phyloP scores from a whole-genome alignment of 2,329 filamentous ascomycete genomes.

The Trichoderma afroharzianum region DNA sequence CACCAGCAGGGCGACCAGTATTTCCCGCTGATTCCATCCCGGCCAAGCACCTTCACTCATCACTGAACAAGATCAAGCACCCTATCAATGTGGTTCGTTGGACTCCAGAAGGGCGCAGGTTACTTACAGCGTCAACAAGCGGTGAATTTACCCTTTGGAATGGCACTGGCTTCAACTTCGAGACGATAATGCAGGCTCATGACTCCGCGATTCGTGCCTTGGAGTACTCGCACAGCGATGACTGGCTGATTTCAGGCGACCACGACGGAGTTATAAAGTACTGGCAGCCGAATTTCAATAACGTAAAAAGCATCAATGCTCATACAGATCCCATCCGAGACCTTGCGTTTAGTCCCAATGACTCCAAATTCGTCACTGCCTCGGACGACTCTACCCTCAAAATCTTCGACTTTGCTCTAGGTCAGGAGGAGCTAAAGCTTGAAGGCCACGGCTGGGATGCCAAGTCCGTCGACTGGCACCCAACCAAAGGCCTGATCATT shows the following conservation, averaged over 20 bases:
- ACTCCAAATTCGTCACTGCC: conserved; percentile 93
- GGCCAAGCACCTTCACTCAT: conserved; percentile 95
- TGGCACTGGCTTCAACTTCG: conserved; percentile 97
- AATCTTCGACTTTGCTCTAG: conserved; percentile 92
- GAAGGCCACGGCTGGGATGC: conserved; percentile 98
- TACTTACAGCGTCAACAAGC: conserved; percentile 91
- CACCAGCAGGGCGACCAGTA: conserved; percentile 70
- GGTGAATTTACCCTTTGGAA: conserved; percentile 99
- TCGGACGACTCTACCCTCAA: conserved; percentile 91
- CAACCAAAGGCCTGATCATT: conserved; percentile 86
- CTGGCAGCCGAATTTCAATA: conserved; percentile 99
- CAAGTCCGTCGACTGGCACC: conserved; percentile 97
- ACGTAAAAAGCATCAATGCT: conserved; percentile 89
- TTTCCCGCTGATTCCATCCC: conserved; percentile 83
- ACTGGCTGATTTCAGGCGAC: conserved; percentile 95
- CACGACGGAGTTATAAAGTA: conserved; percentile 96
- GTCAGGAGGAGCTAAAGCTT: conserved; percentile 76
- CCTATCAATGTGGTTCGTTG: conserved; percentile 95
- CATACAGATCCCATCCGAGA: conserved; percentile 89
- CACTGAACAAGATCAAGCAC: conserved; percentile 95
- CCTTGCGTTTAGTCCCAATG: conserved; percentile 87
- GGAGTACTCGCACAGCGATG: conserved; percentile 89
- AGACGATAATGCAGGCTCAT: conserved; percentile 98
- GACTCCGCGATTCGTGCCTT: conserved; percentile 80
- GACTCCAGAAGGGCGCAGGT: conserved; percentile 90